Evolutionary conservation across 805 yeast species (phyloP), one percentile per base, ranked within the genome.

Genomic region (Ogataea sp.): DNA sequence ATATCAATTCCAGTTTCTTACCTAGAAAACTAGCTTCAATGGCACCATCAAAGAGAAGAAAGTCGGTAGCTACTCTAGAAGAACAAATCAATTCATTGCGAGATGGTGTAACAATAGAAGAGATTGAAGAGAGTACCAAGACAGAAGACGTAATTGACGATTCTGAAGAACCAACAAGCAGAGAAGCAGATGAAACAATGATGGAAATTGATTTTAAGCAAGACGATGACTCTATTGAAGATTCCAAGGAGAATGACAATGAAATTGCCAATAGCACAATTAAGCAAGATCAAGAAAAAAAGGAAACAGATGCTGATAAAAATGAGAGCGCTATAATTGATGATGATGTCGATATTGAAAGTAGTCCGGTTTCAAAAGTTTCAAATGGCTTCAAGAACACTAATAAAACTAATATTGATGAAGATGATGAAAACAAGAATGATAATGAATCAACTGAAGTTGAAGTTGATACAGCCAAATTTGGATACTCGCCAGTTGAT

Each of bases 1-100:
- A 93, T 64, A 93, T 93, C 53, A 93, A 93, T 53, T 86, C 96
- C 17, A 81, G 87, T 48, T 88, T 88, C 54, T 64, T 93, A 40
- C 97, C 98, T 0, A 80, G 85, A 51, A 85, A 87, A 45, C 78
- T 70, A 46, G 62, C 64, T 8, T 39, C 70, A 17, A 39, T 71
- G 26, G 84, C 85, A 1, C 89, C 93, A 6, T 70, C 80, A 1
- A 79, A 76, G 46, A 68, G 75, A 49, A 55, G 83, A 30, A 73
- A 70, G 41, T 68, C 80, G 0, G 70, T 80, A 34, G 83, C 73
- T 6, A 66, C 67, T 35, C 52, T 80, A 31, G 83, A 79, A 47
- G 77, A 74, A 21, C 57, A 64, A 36, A 29, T 64, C 14, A 47
- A 53, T 17, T 45, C 54, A n/a, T 45, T 52, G 21, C 41, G 44